phyloP scores from a whole-genome alignment of 768 basidiomycete genomes.

The Naganishia friedmannii region DNA sequence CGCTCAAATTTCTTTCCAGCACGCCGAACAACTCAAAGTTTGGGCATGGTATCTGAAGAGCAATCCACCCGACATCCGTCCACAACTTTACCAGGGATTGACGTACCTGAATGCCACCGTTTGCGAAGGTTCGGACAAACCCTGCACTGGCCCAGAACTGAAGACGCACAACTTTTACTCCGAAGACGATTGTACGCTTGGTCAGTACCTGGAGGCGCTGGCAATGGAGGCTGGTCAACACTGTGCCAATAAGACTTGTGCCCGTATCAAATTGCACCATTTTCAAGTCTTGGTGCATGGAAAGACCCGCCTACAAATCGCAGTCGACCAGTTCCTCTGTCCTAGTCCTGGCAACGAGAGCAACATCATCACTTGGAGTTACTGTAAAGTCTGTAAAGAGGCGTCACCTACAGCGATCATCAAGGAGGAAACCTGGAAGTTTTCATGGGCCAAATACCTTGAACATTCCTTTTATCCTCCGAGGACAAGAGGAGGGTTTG shows the following conservation, averaged over 20 bases:
- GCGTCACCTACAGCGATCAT: constrained; percentile 81
- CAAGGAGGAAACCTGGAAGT: constrained; percentile 85
- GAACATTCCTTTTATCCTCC: constrained; percentile 91
- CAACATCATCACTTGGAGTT: constrained; percentile 83
- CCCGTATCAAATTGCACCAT: constrained; percentile 74
- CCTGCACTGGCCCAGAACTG: constrained; percentile 61
- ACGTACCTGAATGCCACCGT: constrained; percentile 74
- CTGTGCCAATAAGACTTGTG: constrained; percentile 80
- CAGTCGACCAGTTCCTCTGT: constrained; percentile 68
- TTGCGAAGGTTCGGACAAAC: constrained; percentile 76
- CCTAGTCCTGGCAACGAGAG: constrained; percentile 55
- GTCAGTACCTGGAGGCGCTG: constrained; percentile 85
- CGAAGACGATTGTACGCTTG: constrained; percentile 85
- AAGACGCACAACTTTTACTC: constrained; percentile 83
- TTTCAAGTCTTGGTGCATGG: constrained; percentile 90
- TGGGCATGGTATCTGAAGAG: constrained; percentile 95
- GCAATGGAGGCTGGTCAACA: constrained; percentile 56
- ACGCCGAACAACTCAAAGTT: constrained; percentile 79
- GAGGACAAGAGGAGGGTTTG: constrained; percentile 78
- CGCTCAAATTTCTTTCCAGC: constrained; percentile 69
- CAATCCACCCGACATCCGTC: constrained; percentile 78
- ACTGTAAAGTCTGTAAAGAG: constrained; percentile 69
- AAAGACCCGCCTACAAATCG: constrained; percentile 73
- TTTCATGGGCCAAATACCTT: constrained; percentile 93
- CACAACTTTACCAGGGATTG: constrained; percentile 90